A percentile compares a stretch with the other conserved stretches of the same genome.
Conservation (phyloP, 768 basidiomycete genomes). For the Punctularia strigosozonata region DNA sequence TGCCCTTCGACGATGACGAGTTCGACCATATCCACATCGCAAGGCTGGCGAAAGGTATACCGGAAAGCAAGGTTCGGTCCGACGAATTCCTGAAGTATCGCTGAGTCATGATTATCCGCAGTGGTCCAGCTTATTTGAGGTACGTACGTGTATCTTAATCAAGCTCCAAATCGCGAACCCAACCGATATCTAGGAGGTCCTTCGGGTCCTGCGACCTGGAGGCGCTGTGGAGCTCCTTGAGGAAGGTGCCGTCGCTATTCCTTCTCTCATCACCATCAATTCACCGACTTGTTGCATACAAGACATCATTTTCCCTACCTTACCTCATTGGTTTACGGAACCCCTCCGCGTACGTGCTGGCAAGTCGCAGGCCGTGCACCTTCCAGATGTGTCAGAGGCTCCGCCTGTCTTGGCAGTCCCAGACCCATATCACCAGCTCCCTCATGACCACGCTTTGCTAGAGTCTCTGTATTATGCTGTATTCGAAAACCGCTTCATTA, state of each 20-base stretch:
- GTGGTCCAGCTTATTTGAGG: conserved; percentile 64
- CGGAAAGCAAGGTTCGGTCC: conserved; percentile 54
- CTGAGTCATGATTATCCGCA: conserved; percentile 14
- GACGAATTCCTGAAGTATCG: conserved; percentile 1
- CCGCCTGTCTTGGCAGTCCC: conserved; percentile 4
- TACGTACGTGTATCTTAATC: conserved; percentile 15
- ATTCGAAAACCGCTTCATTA: conserved; percentile 12
- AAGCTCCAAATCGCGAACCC: not conserved
- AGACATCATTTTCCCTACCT: conserved; percentile 69
- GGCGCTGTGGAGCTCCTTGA: conserved; percentile 65
- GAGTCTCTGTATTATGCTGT: conserved; percentile 11
- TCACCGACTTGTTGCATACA: not conserved
- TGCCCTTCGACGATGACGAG: conserved; percentile 75
- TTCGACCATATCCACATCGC: conserved; percentile 75
- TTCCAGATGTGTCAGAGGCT: conserved; percentile 34
- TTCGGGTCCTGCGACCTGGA: conserved; percentile 55
- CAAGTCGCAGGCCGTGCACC: conserved; percentile 36
- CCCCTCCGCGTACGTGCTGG: conserved; percentile 46
- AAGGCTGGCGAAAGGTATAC: conserved; percentile 52
- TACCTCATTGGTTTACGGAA: conserved; percentile 70
- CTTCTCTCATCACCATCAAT: not conserved
- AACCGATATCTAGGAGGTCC: conserved; percentile 44
- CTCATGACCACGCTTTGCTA: conserved; percentile 9
- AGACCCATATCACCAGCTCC: not conserved
- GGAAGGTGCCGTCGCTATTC: conserved; percentile 37